Evolutionary conservation across 1,284 basidiomycete genomes (phyloP).

Genomic region (Melampsora larici-populina): DNA sequence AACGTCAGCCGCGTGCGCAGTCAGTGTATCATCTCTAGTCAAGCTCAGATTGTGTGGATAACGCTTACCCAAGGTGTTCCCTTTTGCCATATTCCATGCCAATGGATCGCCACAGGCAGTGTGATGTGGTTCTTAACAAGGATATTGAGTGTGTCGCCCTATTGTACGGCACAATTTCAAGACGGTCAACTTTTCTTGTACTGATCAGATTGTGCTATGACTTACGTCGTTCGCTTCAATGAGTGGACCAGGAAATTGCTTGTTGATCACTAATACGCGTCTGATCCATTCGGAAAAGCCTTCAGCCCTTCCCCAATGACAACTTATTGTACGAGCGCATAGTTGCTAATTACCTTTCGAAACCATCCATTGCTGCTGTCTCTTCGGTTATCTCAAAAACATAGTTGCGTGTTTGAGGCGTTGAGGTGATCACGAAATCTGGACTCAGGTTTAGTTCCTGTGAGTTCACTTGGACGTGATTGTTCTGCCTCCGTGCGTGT

Average conservation of each 20-base stretch:
- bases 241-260: constrained; percentile 58
- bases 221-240: constrained; percentile 58
- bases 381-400: constrained; percentile 47
- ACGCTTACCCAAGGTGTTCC: constrained; percentile 50
- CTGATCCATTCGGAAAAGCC: background rate
- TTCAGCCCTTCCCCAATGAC: too few species aligned
- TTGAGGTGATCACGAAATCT: constrained; percentile 46
- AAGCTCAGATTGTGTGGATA: background rate
- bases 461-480: too few species aligned
- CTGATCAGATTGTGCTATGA: too few species aligned
- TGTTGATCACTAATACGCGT: constrained; percentile 59
- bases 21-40: too few species aligned
- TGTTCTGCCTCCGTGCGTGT: too few species aligned
- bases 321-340: constrained; percentile 46
- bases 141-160: constrained; percentile 56
- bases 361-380: constrained; percentile 53
- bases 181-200: too few species aligned
- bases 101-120: constrained; percentile 56
- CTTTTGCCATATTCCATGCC: constrained; percentile 55
- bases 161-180: background rate
- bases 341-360: constrained; percentile 56
- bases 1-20: too few species aligned
- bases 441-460: constrained; percentile 44
- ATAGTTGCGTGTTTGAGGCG: constrained; percentile 47
- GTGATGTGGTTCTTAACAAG: constrained; percentile 57